Evolutionary conservation across 2,329 filamentous ascomycete species (phyloP).

Genomic region (Fusarium sp.): DNA sequence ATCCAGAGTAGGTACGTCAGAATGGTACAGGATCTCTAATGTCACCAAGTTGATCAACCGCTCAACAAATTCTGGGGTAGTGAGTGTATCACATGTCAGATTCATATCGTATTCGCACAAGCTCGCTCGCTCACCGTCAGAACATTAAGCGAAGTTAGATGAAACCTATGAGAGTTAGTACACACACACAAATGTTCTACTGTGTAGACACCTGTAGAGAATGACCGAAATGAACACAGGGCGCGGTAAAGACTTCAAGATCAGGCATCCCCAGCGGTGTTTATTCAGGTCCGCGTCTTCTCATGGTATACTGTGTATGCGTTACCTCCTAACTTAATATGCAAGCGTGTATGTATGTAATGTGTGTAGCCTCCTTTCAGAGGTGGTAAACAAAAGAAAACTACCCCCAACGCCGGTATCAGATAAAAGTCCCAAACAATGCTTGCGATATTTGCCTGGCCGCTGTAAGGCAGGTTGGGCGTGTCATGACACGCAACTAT

Average conservation of each 20-base stretch:
- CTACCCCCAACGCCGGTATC: conserved; percentile 33
- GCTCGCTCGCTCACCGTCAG: conserved; percentile 13
- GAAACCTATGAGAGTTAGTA: background rate
- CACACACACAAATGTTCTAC: background rate
- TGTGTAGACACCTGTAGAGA: background rate
- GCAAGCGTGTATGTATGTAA: conserved; percentile 25
- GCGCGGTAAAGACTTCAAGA: background rate
- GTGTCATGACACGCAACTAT: conserved; percentile 6
- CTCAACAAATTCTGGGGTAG: background rate
- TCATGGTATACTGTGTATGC: conserved; percentile 30
- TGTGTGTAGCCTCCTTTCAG: conserved; percentile 9
- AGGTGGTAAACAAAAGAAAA: conserved; percentile 19
- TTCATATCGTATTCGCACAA: conserved; percentile 16
- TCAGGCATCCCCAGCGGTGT: background rate
- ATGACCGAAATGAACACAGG: background rate
- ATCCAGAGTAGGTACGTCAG: background rate
- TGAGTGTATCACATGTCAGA: conserved; percentile 9
- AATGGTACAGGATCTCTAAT: background rate
- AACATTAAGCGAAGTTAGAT: background rate
- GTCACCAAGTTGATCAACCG: background rate
- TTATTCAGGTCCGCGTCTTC: conserved; percentile 29
- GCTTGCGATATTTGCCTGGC: conserved; percentile 22
- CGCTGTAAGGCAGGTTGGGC: conserved; percentile 11
- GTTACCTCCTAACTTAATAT: conserved; percentile 12
- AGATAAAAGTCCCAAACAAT: conserved; percentile 15